Conservation (phyloP, 805 yeast species). For the Metschnikowia noctiluminum region DNA sequence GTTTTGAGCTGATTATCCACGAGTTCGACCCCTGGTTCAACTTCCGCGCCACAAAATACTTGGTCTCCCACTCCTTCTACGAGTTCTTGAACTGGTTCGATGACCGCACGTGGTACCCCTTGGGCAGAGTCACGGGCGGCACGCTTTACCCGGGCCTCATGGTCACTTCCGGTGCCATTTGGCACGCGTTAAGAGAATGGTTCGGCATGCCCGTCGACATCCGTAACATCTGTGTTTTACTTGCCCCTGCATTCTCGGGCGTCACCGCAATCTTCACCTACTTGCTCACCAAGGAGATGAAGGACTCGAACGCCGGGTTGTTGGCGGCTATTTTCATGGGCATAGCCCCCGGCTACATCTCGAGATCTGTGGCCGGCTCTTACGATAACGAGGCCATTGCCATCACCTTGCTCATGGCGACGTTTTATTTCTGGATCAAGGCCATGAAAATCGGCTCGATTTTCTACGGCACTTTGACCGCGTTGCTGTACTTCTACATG, state of each 20-base stretch:
- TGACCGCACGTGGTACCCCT: constrained; percentile 98
- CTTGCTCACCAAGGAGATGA: constrained; percentile 83
- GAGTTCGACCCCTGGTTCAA: constrained; percentile 98
- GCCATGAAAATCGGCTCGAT: constrained; percentile 89
- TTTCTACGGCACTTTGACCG: constrained; percentile 77
- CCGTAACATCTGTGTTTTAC: constrained; percentile 89
- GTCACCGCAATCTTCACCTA: constrained; percentile 89
- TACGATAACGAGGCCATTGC: constrained; percentile 99
- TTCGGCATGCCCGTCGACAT: constrained; percentile 85
- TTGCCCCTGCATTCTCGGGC: constrained; percentile 96
- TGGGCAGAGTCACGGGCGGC: constrained; percentile 99
- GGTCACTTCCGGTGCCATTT: constrained; percentile 94
- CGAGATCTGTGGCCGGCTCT: constrained; percentile 97
- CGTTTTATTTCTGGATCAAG: constrained; percentile 95
- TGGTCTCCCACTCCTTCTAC: constrained; percentile 79
- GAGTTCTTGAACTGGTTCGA: constrained; percentile 98
- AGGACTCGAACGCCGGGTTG: constrained; percentile 84
- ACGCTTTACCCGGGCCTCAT: constrained; percentile 96
- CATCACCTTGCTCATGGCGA: constrained; percentile 89
- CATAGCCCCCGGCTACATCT: constrained; percentile 97
- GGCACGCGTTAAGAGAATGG: constrained; percentile 61
- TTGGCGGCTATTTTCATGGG: constrained; percentile 94
- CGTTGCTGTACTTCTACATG: constrained; percentile 94
- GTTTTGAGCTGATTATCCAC: constrained; percentile 95
- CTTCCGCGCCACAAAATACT: constrained; percentile 91